Percentiles rank a stretch among this genome's conserved stretches.
These are phyloP conservation scores for Pachyrhizus erosus DNA, from an alignment of 306 rosid genomes.

Conservation along the genomic window DNA sequence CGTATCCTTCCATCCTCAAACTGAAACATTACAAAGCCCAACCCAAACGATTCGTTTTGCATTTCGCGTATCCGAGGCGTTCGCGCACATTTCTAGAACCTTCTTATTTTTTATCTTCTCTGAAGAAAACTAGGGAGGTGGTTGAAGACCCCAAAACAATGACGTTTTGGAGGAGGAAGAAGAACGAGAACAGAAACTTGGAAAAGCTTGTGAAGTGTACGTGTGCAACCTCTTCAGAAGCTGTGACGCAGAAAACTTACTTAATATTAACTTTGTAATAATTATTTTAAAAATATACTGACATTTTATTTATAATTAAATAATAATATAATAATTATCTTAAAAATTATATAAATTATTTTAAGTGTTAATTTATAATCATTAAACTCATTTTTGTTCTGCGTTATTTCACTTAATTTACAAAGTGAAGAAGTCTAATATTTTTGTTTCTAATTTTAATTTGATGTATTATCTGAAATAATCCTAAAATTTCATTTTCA, in stretches of 20 bases:
- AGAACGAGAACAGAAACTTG: neutral
- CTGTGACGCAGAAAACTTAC: conserved; percentile 52
- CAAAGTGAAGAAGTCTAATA: neutral
- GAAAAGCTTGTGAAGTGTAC: conserved; percentile 57
- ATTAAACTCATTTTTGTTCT: neutral
- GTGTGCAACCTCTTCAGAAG: conserved; percentile 68
- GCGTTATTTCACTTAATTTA: neutral
- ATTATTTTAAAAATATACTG: too few species aligned
- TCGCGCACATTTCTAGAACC: neutral
- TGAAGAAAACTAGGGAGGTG: conserved; percentile 18
- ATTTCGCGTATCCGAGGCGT: neutral
- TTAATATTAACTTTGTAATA: too few species aligned
- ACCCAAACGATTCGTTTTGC: neutral
- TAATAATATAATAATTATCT: too few species aligned
- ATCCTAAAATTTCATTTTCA: neutral
- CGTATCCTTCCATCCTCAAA: neutral
- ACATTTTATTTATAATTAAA: too few species aligned
- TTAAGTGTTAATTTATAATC: too few species aligned
- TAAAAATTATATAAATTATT: too few species aligned
- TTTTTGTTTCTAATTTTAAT: neutral
- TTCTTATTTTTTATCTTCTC: neutral
- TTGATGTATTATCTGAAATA: neutral
- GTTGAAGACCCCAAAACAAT: conserved; percentile 36
- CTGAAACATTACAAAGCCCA: neutral
- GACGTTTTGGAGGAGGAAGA: conserved; percentile 30